A percentile compares a stretch with the other conserved stretches of the same genome.
Evolutionary conservation across 2,329 filamentous ascomycete genomes (phyloP).

Genomic region (Exophiala alcalophila): DNA sequence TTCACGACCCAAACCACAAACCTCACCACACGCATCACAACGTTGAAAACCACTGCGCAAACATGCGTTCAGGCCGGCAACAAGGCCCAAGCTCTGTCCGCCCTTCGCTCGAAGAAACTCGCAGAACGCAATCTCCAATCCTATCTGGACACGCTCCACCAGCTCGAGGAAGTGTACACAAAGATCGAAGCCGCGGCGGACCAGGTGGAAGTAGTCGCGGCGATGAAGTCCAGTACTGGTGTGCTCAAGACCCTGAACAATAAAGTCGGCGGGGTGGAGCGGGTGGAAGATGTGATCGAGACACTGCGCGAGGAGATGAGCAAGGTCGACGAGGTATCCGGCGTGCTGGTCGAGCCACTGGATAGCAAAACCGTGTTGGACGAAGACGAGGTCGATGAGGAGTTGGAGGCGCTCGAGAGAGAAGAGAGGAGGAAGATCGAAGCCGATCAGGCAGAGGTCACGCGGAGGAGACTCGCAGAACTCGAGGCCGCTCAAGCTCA

Average conservation of each 20-base stretch:
- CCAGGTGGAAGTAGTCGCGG: conserved; percentile 76
- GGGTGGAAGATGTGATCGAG: conserved; percentile 73
- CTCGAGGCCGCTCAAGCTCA: conserved; percentile 26
- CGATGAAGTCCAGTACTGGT: conserved; percentile 74
- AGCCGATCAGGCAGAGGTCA: conserved; percentile 49
- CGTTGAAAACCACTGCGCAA: conserved; percentile 58
- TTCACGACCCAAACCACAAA: conserved; percentile 65
- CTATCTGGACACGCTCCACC: conserved; percentile 69
- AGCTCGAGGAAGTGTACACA: conserved; percentile 79
- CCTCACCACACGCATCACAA: conserved; percentile 55
- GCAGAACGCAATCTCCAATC: conserved; percentile 70
- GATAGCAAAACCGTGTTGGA: conserved; percentile 57
- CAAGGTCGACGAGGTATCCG: conserved; percentile 76
- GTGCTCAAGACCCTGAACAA: conserved; percentile 72
- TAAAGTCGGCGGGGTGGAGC: conserved; percentile 71
- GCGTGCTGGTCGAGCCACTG: conserved; percentile 65
- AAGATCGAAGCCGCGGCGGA: conserved; percentile 82
- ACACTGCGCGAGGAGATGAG: conserved; percentile 74
- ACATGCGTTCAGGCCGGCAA: conserved; percentile 71
- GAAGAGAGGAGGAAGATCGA: conserved; percentile 54
- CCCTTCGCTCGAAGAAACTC: conserved; percentile 77
- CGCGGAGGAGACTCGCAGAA: conserved; percentile 33
- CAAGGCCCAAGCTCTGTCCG: conserved; percentile 68
- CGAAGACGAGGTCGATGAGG: conserved; percentile 81
- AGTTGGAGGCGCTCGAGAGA: conserved; percentile 72